Conservation (phyloP, 768 basidiomycete species). For the Cantharellus cinnabarinus region DNA sequence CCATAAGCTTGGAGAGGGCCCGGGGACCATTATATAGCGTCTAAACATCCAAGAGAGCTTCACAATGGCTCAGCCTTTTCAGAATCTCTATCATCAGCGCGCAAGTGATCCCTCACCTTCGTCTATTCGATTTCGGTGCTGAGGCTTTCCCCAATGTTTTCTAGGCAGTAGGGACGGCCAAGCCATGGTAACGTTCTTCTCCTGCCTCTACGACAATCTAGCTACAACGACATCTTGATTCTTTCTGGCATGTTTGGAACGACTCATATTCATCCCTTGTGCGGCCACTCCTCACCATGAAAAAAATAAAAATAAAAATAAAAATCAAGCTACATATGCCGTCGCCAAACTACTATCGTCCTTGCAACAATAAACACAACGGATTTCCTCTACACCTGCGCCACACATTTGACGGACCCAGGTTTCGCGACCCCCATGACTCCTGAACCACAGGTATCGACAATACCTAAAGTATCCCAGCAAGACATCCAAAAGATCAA, state of each 20-base stretch:
- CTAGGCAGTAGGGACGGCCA: constrained; percentile 59
- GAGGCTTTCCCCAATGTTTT: not conserved
- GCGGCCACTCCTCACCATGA: not conserved
- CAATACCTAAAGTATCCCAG: constrained; percentile 20
- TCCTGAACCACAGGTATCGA: not conserved
- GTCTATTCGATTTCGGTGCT: not conserved
- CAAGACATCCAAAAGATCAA: constrained; percentile 74
- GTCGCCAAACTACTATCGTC: constrained; percentile 61
- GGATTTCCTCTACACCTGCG: constrained; percentile 78
- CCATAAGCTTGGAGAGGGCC: no score
- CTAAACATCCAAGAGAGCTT: no score
- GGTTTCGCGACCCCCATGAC: constrained; percentile 43
- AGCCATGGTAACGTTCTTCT: constrained; percentile 29
- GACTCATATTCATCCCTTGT: constrained; percentile 25
- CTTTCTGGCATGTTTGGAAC: not conserved
- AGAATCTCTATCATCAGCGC: constrained; percentile 34
- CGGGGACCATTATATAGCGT: no score
- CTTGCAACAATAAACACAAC: constrained; percentile 64
- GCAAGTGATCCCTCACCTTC: not conserved
- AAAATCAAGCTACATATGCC: constrained; percentile 29
- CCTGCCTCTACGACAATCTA: constrained; percentile 1
- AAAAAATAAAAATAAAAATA: no score
- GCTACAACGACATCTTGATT: not conserved
- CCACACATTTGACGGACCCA: constrained; percentile 55
- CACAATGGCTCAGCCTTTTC: constrained; percentile 12